A percentile compares a stretch with the other conserved stretches of the same genome.
phyloP scores from a whole-genome alignment of 2,329 filamentous ascomycete genomes.

The Neocucurbitaria cava region DNA sequence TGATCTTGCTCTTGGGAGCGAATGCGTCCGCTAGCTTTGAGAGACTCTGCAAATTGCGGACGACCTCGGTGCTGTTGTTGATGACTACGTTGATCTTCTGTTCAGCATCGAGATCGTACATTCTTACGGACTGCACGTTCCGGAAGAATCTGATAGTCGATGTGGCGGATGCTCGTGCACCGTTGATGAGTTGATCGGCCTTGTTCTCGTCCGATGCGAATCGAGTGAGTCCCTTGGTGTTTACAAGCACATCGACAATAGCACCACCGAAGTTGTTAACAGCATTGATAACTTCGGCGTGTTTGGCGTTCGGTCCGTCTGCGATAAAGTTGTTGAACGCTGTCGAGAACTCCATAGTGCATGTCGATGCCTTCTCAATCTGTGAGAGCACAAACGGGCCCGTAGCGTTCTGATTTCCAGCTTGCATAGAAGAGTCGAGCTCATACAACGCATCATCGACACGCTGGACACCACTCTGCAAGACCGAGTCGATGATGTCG shows the following conservation, averaged over 20 bases:
- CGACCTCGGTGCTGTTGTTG: constrained; percentile 94
- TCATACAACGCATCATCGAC: constrained; percentile 98
- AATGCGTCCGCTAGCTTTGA: constrained; percentile 94
- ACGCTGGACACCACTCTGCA: constrained; percentile 89
- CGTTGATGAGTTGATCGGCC: constrained; percentile 81
- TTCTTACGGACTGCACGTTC: constrained; percentile 87
- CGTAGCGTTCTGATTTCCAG: constrained; percentile 96
- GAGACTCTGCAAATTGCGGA: constrained; percentile 89
- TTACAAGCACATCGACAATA: constrained; percentile 91
- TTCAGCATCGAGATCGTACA: constrained; percentile 87
- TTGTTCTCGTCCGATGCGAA: constrained; percentile 97
- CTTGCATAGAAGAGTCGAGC: constrained; percentile 96
- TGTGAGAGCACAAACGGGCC: constrained; percentile 94
- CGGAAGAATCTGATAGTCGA: constrained; percentile 96
- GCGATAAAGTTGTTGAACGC: constrained; percentile 99
- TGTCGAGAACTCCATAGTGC: constrained; percentile 95
- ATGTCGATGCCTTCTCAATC: constrained; percentile 94
- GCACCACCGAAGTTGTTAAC: constrained; percentile 90
- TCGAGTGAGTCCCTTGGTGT: constrained; percentile 92
- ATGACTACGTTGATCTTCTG: constrained; percentile 98
- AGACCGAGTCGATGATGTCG: constrained; percentile 94
- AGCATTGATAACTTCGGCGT: constrained; percentile 90
- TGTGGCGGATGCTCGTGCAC: constrained; percentile 82
- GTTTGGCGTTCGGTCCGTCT: constrained; percentile 88
- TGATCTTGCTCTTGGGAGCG: constrained; percentile 86